A percentile compares a stretch with the other conserved stretches of the same genome.
Evolutionary conservation across 148 eudicot species (phyloP).

Genomic region (Rhododendron kiyosumense): DNA sequence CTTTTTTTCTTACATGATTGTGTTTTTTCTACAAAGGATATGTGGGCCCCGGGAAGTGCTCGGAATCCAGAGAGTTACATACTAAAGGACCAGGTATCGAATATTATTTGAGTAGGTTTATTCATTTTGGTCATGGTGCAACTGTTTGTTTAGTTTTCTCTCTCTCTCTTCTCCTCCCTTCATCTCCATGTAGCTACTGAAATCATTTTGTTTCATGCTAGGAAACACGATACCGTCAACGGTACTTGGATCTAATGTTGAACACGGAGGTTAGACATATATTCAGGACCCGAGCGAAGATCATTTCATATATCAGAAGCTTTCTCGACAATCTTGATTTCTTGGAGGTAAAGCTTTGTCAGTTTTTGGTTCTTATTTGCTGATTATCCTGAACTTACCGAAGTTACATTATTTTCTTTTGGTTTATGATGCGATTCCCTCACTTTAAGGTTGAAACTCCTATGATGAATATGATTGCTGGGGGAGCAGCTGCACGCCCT

Average conservation of each 20-base stretch:
- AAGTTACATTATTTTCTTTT: neutral
- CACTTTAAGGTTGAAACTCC: conserved; percentile 81
- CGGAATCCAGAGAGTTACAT: conserved; percentile 76
- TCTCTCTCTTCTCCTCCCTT: no score
- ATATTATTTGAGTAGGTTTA: neutral
- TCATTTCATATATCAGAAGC: conserved; percentile 56
- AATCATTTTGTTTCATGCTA: conserved; percentile 9
- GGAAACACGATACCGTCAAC: conserved; percentile 95
- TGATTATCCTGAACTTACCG: neutral
- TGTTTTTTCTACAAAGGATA: conserved; percentile 39
- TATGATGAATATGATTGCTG: conserved; percentile 98
- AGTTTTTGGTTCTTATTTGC: neutral
- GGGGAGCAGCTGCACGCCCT: conserved; percentile 98
- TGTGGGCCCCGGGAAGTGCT: conserved; percentile 68
- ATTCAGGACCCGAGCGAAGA: conserved; percentile 63
- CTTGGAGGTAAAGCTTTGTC: conserved; percentile 50
- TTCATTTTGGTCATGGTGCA: no score
- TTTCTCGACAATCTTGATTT: conserved; percentile 73
- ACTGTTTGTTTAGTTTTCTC: neutral
- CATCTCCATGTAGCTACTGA: neutral
- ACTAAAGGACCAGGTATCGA: conserved; percentile 84
- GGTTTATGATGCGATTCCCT: neutral
- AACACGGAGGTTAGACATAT: conserved; percentile 73
- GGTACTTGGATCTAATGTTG: conserved; percentile 87
- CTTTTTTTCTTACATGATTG: neutral